These are phyloP conservation scores for Fraxinus pennsylvanica DNA, from an alignment of 257 asterid species.

Conservation along the genomic window DNA sequence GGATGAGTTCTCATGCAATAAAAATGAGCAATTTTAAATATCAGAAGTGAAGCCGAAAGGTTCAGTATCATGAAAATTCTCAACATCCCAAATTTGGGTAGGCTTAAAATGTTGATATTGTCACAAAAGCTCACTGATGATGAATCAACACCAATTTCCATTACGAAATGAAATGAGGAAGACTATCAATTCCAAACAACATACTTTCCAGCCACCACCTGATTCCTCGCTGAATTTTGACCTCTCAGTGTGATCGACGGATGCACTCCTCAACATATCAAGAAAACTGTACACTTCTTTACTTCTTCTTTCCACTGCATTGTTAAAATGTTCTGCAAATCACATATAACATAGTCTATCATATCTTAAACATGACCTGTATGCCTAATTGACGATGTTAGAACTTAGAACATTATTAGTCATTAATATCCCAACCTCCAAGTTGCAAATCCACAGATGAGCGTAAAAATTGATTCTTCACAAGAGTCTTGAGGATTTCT, in stretches of 20 bases:
- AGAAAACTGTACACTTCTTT: constrained; percentile 65
- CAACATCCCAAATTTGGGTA: not conserved
- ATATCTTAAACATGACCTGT: not conserved
- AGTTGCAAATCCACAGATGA: constrained; percentile 31
- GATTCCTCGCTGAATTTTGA: constrained; percentile 46
- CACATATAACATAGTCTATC: constrained; percentile 12
- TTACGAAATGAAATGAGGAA: not conserved
- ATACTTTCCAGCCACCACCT: constrained; percentile 71
- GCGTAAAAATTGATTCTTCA: constrained; percentile 57
- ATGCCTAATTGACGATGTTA: not conserved
- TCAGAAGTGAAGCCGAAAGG: not conserved
- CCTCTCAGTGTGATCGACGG: constrained; percentile 37
- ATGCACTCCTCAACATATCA: constrained; percentile 77
- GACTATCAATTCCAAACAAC: constrained; percentile 18
- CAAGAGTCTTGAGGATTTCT: constrained; percentile 50
- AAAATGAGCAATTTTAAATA: not conserved
- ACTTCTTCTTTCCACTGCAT: constrained; percentile 61
- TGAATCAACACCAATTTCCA: not conserved
- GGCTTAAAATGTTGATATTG: not conserved
- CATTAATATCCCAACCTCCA: constrained; percentile 36
- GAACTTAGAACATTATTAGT: constrained; percentile 11
- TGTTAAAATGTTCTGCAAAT: constrained; percentile 52
- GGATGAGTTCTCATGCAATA: not conserved
- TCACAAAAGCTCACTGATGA: not conserved
- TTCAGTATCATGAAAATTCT: not conserved